Conservation (phyloP, 495 filamentous ascomycete species). For the Pseudevernia furfuracea region DNA sequence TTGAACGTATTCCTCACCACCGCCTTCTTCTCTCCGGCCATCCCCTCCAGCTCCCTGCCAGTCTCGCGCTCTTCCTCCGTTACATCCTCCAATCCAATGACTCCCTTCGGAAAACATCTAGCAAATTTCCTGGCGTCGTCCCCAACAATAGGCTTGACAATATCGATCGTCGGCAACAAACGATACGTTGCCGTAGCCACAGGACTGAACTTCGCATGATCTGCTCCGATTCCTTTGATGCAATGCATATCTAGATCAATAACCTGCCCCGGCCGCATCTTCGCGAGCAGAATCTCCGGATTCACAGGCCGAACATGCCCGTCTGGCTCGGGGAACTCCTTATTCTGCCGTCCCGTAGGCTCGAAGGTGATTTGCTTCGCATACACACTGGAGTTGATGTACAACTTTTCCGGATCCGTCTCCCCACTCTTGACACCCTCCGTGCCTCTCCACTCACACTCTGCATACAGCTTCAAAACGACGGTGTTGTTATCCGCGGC, state of each 20-base stretch:
- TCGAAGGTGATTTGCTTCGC: constrained; percentile 70
- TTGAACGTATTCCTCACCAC: constrained; percentile 74
- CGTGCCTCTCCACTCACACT: constrained; percentile 59
- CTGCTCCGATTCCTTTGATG: constrained; percentile 85
- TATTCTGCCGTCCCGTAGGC: constrained; percentile 62
- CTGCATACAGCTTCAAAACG: constrained; percentile 58
- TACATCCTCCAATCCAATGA: constrained; percentile 71
- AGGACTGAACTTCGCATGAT: constrained; percentile 96
- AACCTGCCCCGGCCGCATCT: constrained; percentile 83
- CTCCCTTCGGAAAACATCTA: constrained; percentile 81
- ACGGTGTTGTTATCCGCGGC: constrained; percentile 73
- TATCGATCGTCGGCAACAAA: constrained; percentile 77
- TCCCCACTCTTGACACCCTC: constrained; percentile 53
- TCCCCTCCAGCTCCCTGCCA: constrained; percentile 63
- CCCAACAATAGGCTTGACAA: constrained; percentile 73
- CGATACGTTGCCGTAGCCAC: constrained; percentile 92
- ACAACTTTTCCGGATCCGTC: constrained; percentile 72
- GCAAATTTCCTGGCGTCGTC: constrained; percentile 82
- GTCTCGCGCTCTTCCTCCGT: constrained; percentile 56
- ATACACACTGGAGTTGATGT: constrained; percentile 80
- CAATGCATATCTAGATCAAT: constrained; percentile 79
- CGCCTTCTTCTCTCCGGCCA: constrained; percentile 68
- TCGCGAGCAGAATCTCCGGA: constrained; percentile 89
- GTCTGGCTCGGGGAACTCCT: constrained; percentile 58
- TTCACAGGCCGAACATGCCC: constrained; percentile 63